Evolutionary conservation across 768 basidiomycete genomes (phyloP), one percentile per base, ranked within the genome.

Genomic region (Tricholoma furcatifolium): DNA sequence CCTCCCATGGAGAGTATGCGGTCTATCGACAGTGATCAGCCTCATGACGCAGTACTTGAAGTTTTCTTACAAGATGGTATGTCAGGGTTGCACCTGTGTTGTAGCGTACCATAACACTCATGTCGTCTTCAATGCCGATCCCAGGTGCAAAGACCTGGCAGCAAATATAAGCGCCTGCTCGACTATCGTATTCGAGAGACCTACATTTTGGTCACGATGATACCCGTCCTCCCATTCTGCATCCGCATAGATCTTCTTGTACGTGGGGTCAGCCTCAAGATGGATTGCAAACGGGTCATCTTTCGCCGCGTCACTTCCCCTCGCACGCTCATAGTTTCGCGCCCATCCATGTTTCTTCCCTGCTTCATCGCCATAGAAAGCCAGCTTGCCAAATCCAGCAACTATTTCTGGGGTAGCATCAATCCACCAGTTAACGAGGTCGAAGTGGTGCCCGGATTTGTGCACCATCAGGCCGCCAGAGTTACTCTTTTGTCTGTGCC

Each of bases 371-470:
- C 78, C 78, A 58, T 80, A 80, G 62, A 81, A 80, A 1, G 71
- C 72, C 4, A 78, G 66, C 30, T 66, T 68, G 15, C 78, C 78
- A 58, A 80, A 73, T 3, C 69, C 78, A 36, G 75, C 78, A 17
- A 80, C 78, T 4, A 67, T 68, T 43, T 69, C 70, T 0, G 78
- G 78, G 46, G 71, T 64, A 15, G 76, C 69, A 35, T 76, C 70
- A 53, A 81, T 70, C 79, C 78, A 81, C 75, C 77, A 81, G 56
- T 80, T 79, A 44, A 81, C 78, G 6, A 80, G 71, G 56, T 80
- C 78, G 57, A 79, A 80, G 63, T 80, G 74, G 42, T 74, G 76
- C 0, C 74, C 73, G 7, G 71, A 64, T 62, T 77, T 76, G 65
- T 76, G 74, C 0, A 75, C 70, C 73, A 76, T 74, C 27, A 76